Evolutionary conservation across 305 asterid species (phyloP).

Genomic region (Fraxinus greggii): DNA sequence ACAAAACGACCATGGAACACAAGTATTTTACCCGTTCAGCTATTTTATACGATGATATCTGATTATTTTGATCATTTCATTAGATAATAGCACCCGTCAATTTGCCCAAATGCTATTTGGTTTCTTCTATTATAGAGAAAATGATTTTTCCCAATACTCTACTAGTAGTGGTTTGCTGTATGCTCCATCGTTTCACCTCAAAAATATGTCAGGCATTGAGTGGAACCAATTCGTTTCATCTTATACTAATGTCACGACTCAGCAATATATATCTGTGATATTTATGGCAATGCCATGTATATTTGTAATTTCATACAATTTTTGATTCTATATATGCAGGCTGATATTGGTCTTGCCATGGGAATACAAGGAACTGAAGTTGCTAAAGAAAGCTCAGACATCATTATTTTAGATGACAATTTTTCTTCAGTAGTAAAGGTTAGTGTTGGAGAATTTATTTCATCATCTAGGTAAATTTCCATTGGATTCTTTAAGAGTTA

Average conservation of each 20-base stretch:
- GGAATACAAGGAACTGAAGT: constrained; percentile 99
- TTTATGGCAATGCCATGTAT: constrained; percentile 1
- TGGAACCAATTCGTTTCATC: not conserved
- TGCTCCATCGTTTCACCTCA: not conserved
- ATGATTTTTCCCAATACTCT: not conserved
- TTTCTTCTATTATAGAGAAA: not conserved
- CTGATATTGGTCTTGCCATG: constrained; percentile 94
- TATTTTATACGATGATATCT: not conserved
- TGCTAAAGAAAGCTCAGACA: constrained; percentile 96
- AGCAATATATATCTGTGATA: not conserved
- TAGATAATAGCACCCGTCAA: not conserved
- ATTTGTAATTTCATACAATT: constrained; percentile 10
- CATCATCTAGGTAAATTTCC: not conserved
- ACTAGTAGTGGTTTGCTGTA: not conserved
- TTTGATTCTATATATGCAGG: constrained; percentile 41
- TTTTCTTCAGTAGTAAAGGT: constrained; percentile 94
- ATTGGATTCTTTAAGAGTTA: not conserved
- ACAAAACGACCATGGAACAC: not conserved
- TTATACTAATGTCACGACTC: not conserved
- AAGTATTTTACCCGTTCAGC: not conserved
- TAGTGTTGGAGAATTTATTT: constrained; percentile 24
- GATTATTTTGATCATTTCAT: not conserved
- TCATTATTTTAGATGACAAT: constrained; percentile 86
- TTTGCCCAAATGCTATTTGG: not conserved
- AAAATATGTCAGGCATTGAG: not conserved